These are phyloP conservation scores for Fusarium paranaense DNA, from an alignment of 2,329 filamentous ascomycete genomes.

Conservation along the genomic window DNA sequence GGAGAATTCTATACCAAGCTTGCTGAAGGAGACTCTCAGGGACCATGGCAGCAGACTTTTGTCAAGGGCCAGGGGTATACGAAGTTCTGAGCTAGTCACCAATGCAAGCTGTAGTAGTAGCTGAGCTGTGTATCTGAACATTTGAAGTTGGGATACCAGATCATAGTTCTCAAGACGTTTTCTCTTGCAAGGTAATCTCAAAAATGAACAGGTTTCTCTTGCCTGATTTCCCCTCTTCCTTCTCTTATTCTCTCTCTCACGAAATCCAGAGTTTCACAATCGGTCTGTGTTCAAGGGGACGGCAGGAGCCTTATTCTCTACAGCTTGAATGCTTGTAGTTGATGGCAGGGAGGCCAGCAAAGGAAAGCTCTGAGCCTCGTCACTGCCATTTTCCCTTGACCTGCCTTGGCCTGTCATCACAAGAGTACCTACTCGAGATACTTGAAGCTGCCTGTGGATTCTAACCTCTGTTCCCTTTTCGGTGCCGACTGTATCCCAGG, in stretches of 20 bases:
- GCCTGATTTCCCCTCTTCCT: not conserved
- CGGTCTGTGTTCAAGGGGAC: too few species aligned
- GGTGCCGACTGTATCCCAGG: not conserved
- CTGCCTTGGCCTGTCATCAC: not conserved
- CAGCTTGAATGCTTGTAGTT: not conserved
- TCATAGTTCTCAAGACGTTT: not conserved
- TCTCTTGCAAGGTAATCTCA: too few species aligned
- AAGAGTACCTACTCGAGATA: not conserved
- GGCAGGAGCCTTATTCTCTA: not conserved
- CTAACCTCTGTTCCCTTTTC: not conserved
- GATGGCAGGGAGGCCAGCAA: not conserved
- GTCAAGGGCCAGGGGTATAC: slow-evolving; percentile 56
- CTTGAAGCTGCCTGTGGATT: not conserved
- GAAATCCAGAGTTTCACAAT: not conserved
- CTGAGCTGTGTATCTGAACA: not conserved
- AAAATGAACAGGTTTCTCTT: not conserved
- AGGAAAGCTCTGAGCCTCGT: not conserved
- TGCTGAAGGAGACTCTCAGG: slow-evolving; percentile 54
- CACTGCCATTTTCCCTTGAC: not conserved
- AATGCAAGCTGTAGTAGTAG: not conserved
- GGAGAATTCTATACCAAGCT: slow-evolving; percentile 55
- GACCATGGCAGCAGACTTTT: slow-evolving; percentile 59
- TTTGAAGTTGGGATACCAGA: not conserved
- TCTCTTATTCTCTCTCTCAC: not conserved
- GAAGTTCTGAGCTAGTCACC: slow-evolving; percentile 38